Evolutionary conservation across 1,284 basidiomycete genomes (phyloP), one percentile per base, ranked within the genome.

Genomic region (Ustilago trichophora): DNA sequence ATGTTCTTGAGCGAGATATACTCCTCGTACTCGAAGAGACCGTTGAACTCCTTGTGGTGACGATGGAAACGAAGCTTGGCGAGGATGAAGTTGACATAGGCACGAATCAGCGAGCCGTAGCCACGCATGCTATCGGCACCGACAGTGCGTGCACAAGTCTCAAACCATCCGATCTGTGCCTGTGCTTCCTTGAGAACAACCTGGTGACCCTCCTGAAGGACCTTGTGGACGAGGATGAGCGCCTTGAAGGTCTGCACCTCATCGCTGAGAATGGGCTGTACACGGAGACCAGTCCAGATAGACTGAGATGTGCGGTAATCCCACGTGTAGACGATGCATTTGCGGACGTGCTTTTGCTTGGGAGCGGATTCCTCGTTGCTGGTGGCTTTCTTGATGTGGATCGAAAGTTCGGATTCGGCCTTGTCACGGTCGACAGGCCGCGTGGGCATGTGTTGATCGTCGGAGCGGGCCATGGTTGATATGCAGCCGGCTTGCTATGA

Each of bases 1-100:
- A 81, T 81, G 60, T 80, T 80, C 51, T 81, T 81, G 58, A 81
- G 73, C n/a, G 77, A 79, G 35, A 81, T 77, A 54, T 81, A 81
- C 45, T 81, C 80, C 43, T 81, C 77, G 42, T 81, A 81, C 35
- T 81, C 80, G 46, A 81, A 81, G 11, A 81, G 69, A 22, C 80
- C 80, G 47, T 81, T 81, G 72, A 81, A 81, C 54, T 81, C 78
- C 40, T 75, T 77, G 72, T 81, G 80, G 46, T 76, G 63, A 25
- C 80, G 73, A 56, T 81, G 80, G 68, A 81, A 81, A 19, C 78
- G 73, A 24, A 81, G 76, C 66, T 81, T 81, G 36, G 72, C 72
- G 18, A 80, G 69, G 56, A 81, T 79, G 40, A 80, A 76, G 37
- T 54, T 69, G 50, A 81, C 80, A 36, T 80, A 80, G 38, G 80